Conservation (phyloP, 768 basidiomycete species). For the Royoungia palumana region DNA sequence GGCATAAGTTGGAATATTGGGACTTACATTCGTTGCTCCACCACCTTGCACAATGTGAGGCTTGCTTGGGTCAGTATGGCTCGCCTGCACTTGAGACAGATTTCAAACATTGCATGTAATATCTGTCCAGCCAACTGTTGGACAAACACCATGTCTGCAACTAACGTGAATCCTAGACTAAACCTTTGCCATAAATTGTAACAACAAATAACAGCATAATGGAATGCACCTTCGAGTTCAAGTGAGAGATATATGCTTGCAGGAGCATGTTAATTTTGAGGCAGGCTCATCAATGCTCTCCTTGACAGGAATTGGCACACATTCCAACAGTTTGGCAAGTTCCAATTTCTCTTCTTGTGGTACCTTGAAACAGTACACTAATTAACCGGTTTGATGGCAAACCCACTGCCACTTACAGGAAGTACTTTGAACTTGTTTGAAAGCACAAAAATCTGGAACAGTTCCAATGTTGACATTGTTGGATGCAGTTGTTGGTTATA, state of each 20-base stretch:
- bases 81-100: no score
- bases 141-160: constrained; percentile 94
- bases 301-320: constrained; percentile 98
- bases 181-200: not conserved
- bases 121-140: constrained; percentile 98
- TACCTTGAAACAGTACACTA: constrained; percentile 37
- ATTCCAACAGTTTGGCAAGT: constrained; percentile 82
- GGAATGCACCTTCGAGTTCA: constrained; percentile 71
- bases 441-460: constrained; percentile 97
- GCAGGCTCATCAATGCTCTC: constrained; percentile 91
- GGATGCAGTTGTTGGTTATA: constrained; percentile 93
- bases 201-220: not conserved
- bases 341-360: constrained; percentile 86
- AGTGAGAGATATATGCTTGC: constrained; percentile 93
- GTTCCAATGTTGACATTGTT: constrained; percentile 82
- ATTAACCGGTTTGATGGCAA: not conserved
- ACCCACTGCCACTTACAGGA: constrained; percentile 46
- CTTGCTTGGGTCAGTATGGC: no score
- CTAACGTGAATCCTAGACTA: constrained; percentile 66
- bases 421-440: constrained; percentile 92
- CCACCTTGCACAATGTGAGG: constrained; percentile 93
- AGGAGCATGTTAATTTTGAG: constrained; percentile 94
- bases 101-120: no score
- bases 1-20: not conserved
- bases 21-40: constrained; percentile 75